These are phyloP conservation scores for Fibroporia radiculosa DNA, from an alignment of 768 basidiomycete genomes.

Conservation along the genomic window DNA sequence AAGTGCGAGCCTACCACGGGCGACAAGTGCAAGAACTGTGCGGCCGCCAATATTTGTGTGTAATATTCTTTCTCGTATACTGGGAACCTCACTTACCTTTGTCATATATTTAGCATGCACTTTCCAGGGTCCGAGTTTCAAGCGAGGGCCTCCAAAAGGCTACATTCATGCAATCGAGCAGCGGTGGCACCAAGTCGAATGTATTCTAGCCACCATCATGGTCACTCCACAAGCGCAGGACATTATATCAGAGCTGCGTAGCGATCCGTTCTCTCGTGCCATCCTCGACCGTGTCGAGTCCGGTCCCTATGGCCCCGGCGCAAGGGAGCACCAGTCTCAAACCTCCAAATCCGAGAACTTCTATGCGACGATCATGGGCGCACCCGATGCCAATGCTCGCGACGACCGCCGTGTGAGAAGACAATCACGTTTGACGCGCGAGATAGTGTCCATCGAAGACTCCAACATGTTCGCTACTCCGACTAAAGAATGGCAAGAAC, in stretches of 20 bases:
- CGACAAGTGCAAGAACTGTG: slow-evolving; percentile 52
- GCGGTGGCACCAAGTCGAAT: slow-evolving; percentile 87
- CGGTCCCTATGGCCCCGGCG: slow-evolving; percentile 74
- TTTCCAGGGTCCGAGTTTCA: slow-evolving; percentile 58
- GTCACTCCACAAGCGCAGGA: slow-evolving; percentile 59
- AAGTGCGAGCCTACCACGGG: slow-evolving; percentile 72
- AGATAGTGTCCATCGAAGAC: slow-evolving; percentile 57
- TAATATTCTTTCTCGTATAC: not conserved
- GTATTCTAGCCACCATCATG: slow-evolving; percentile 75
- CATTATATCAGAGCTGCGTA: slow-evolving; percentile 53
- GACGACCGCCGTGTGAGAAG: slow-evolving; percentile 39
- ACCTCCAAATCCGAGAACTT: slow-evolving; percentile 13
- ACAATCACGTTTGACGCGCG: slow-evolving; percentile 70
- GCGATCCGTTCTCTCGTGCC: slow-evolving; percentile 70
- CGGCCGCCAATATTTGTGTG: slow-evolving; percentile 35
- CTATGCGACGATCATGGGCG: slow-evolving; percentile 27
- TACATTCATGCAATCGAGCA: slow-evolving; percentile 93
- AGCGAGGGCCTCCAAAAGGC: slow-evolving; percentile 81
- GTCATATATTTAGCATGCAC: not conserved
- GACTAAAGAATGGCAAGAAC: slow-evolving; percentile 75
- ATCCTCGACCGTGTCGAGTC: slow-evolving; percentile 71
- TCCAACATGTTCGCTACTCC: slow-evolving; percentile 29
- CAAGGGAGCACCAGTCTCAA: slow-evolving; percentile 29
- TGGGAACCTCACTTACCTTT: slow-evolving; percentile 1
- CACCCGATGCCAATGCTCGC: slow-evolving; percentile 8